Percentiles rank a stretch among this genome's conserved stretches.
phyloP scores from a whole-genome alignment of 2,329 filamentous ascomycete species.

The Ascocoryne sarcoides region DNA sequence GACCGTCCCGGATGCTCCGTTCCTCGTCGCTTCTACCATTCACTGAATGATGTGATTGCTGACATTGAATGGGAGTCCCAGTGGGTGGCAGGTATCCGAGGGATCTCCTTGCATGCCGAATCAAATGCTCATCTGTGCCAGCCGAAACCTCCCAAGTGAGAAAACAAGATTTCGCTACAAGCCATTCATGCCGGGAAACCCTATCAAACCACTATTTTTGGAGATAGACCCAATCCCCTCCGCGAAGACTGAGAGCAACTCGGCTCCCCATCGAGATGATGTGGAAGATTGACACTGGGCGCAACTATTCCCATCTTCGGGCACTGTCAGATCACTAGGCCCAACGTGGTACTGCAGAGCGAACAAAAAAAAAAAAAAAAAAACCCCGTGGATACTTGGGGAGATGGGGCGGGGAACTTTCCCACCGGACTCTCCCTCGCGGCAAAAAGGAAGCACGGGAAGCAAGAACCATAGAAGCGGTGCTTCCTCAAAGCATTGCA shows the following conservation, averaged over 20 bases:
- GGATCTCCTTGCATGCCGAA: slow-evolving; percentile 1
- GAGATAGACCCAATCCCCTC: slow-evolving; percentile 4
- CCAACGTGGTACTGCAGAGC: slow-evolving; percentile 4
- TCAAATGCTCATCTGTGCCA: not conserved
- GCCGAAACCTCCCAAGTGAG: not conserved
- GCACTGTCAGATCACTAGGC: not conserved
- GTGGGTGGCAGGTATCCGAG: not conserved
- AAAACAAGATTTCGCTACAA: slow-evolving; percentile 2
- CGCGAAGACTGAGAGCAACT: not conserved
- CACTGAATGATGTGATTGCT: slow-evolving; percentile 5
- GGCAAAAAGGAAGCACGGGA: not conserved
- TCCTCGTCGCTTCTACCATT: slow-evolving; percentile 5
- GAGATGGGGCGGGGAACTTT: not conserved
- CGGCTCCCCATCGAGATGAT: slow-evolving; percentile 7
- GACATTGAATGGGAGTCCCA: not conserved
- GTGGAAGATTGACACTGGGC: slow-evolving; percentile 1
- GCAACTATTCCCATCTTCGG: not conserved
- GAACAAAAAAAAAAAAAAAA: no score
- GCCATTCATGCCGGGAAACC: slow-evolving; percentile 8
- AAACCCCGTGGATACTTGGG: not conserved
- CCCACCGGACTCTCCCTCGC: not conserved
- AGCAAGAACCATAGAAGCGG: not conserved
- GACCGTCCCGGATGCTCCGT: slow-evolving; percentile 9
- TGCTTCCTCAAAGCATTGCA: not conserved
- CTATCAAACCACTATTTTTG: slow-evolving; percentile 6